Base-by-base conservation (phyloP, 179 eudicot species). In the Vitellaria paradoxa region DNA sequence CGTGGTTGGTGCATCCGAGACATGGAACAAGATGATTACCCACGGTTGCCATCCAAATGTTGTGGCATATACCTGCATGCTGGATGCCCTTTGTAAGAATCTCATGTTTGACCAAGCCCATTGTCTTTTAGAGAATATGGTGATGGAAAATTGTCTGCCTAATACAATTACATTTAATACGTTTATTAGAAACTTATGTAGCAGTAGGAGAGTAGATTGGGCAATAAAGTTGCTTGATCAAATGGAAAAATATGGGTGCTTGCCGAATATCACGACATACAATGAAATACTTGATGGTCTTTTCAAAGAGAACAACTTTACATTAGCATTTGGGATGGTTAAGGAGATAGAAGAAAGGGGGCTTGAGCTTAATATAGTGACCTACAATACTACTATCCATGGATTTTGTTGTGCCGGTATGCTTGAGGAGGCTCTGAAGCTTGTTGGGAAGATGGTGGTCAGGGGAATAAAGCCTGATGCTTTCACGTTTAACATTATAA, bases 21-120 rank as follows among this genome's bases (percentile, higher is more conserved):
- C 83, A 7, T 93, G 98, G 97, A 93, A 92, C 84, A 84, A 78
- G 85, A 92, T 93, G 98, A 84, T 92, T 70, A 81, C 77, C 70
- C 80, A 68, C 56, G 91, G 95, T 7, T 91, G 94, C 68, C 84
- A 77, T 65, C 98, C 98, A 26, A 93, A 92, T 88, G 93, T 92
- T 75, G 93, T 93, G 67, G 82, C 83, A 23, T 93, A 90, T 80
- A 92, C 98, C 7, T 86, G 89, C 84, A 89, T 93, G 98, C 82
- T 93, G 68, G 91, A 92, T 85, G 97, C 86, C 46, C 89, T 93
- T 83, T 88, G 91, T 81, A 80, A 83, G 65, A 90, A 81, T 61
- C 86, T 84, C 65, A 80, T 92, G 92, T 92, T 90, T 77, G 86
- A 85, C 69, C 86, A 89, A 77, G 97, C 91, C 62, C 82, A 83